A percentile compares a stretch with the other conserved stretches of the same genome.
Conservation (phyloP, 805 yeast species). For the Lipomyces yamanashiensis region DNA sequence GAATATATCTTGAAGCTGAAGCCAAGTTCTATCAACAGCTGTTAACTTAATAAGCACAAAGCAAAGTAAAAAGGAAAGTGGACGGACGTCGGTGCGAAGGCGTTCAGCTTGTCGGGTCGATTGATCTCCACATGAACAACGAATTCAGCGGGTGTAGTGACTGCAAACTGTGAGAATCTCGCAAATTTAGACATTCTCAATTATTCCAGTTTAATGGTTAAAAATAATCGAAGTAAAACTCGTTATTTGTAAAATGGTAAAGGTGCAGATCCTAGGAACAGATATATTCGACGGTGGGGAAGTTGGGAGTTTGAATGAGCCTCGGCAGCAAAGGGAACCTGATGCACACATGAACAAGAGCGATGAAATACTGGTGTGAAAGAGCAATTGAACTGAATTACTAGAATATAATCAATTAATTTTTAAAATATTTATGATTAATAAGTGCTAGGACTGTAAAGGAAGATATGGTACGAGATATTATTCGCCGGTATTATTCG, state of each 20-base stretch:
- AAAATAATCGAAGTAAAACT: too few relatives aligned
- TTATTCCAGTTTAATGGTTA: too few relatives aligned
- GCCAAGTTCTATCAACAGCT: conserved; percentile 54
- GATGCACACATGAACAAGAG: too few relatives aligned
- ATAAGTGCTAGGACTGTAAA: too few relatives aligned
- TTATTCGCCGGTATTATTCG: too few relatives aligned
- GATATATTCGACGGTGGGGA: neutral
- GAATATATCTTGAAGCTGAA: conserved; percentile 58
- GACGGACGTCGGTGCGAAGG: conserved; percentile 47
- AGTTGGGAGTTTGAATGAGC: neutral
- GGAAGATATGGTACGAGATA: too few relatives aligned
- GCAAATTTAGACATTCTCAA: conserved; percentile 3
- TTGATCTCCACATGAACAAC: conserved; percentile 64
- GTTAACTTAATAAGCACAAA: neutral
- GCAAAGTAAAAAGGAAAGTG: neutral
- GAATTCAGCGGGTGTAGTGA: conserved; percentile 51
- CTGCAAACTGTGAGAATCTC: conserved; percentile 46
- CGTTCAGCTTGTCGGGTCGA: conserved; percentile 64
- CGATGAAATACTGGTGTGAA: too few relatives aligned
- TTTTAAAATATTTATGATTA: too few relatives aligned
- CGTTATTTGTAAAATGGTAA: neutral
- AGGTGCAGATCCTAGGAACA: neutral
- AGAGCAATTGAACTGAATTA: too few relatives aligned
- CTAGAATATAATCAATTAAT: too few relatives aligned
- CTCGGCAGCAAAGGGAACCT: neutral